A percentile compares a stretch with the other conserved stretches of the same genome.
Evolutionary conservation across 2,329 filamentous ascomycete species (phyloP).

Genomic region (Hymenoscyphus linearis): DNA sequence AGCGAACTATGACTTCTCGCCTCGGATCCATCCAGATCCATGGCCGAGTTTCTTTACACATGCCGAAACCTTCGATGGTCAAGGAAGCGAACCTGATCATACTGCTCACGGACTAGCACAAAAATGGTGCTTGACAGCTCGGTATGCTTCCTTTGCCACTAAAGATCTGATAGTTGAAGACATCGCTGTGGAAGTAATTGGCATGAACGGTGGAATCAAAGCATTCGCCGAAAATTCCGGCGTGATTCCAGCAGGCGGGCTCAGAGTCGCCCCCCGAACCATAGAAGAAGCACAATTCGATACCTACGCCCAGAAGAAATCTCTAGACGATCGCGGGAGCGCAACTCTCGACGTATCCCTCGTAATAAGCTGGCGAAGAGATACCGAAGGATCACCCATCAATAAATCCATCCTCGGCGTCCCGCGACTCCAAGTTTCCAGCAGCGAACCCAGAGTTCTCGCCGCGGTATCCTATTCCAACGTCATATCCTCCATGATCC

Average conservation of each 20-base stretch:
- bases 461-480: slow-evolving; percentile 46
- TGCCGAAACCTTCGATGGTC: slow-evolving; percentile 32
- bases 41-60: slow-evolving; percentile 85
- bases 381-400: slow-evolving; percentile 27
- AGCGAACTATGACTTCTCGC: slow-evolving; percentile 81
- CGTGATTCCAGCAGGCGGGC: slow-evolving; percentile 36
- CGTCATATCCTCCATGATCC: slow-evolving; percentile 29
- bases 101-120: slow-evolving; percentile 64
- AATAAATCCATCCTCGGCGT: slow-evolving; percentile 69
- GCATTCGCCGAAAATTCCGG: slow-evolving; percentile 44
- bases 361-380: slow-evolving; percentile 70
- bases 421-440: slow-evolving; percentile 74
- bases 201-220: slow-evolving; percentile 55
- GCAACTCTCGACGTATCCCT: slow-evolving; percentile 71
- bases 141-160: slow-evolving; percentile 70
- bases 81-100: slow-evolving; percentile 29
- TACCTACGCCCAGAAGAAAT: slow-evolving; percentile 68
- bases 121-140: slow-evolving; percentile 71
- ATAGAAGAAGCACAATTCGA: slow-evolving; percentile 69
- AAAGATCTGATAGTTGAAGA: slow-evolving; percentile 58
- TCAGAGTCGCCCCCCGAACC: slow-evolving; percentile 57
- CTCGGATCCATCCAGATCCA: slow-evolving; percentile 66
- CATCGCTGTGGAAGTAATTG: slow-evolving; percentile 56
- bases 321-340: slow-evolving; percentile 75
- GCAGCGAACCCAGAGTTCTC: slow-evolving; percentile 76